phyloP scores from a whole-genome alignment of 192 early-diverging fungal genomes.

The Powellomyces hirtus region DNA sequence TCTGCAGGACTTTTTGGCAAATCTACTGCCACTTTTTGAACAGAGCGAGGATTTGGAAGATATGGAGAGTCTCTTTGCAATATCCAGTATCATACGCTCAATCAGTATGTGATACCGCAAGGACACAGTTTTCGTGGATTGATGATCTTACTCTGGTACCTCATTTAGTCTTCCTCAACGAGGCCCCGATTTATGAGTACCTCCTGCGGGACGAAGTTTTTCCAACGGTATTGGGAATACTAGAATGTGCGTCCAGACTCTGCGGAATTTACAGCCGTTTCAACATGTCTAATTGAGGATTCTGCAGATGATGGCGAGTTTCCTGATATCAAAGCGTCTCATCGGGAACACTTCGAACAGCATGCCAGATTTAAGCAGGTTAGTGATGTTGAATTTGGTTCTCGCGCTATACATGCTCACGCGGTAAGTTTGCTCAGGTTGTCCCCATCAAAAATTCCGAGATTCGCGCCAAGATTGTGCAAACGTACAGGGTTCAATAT shows the following conservation, averaged over 20 bases:
- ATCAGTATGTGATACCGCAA: conserved; percentile 57
- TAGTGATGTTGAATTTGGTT: neutral
- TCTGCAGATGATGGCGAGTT: conserved; percentile 72
- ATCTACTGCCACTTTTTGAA: conserved; percentile 56
- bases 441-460: conserved; percentile 74
- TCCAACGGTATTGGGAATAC: conserved; percentile 67
- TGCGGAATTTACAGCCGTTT: neutral
- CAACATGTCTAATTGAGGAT: neutral
- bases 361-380: conserved; percentile 44
- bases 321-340: conserved; percentile 66
- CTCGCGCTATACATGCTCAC: neutral
- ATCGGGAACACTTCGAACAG: conserved; percentile 68
- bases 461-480: conserved; percentile 77
- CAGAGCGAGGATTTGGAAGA: conserved; percentile 88
- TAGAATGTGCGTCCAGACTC: conserved; percentile 78
- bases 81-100: conserved; percentile 72
- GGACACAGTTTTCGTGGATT: neutral
- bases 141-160: neutral
- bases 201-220: conserved; percentile 79
- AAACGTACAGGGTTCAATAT: conserved; percentile 83
- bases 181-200: conserved; percentile 68
- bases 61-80: conserved; percentile 69
- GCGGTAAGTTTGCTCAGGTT: conserved; percentile 34
- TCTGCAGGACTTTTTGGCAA: conserved; percentile 66
- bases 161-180: conserved; percentile 70